Conservation (phyloP, 2,329 filamentous ascomycete species). For the Fusarium beomiforme region DNA sequence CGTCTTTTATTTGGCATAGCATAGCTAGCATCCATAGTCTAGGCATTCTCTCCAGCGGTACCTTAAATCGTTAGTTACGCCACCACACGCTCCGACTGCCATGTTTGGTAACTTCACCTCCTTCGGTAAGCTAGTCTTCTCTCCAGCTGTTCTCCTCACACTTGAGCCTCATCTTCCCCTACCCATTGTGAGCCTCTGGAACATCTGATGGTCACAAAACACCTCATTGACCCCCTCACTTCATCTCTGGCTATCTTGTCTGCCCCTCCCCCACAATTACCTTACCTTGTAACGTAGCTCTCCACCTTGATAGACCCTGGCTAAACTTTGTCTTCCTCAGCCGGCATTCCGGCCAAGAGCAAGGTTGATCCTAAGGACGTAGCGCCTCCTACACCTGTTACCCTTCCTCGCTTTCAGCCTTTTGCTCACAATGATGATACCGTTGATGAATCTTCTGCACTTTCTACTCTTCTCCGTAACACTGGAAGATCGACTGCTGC, state of each 20-base stretch:
- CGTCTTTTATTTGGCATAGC: constrained; percentile 16
- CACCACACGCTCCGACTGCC: constrained; percentile 35
- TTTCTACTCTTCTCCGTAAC: constrained; percentile 62
- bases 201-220: constrained; percentile 22
- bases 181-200: not conserved
- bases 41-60: constrained; percentile 19
- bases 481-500: constrained; percentile 59
- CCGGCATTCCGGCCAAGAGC: constrained; percentile 42
- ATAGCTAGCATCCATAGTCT: not conserved
- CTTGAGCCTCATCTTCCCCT: not conserved
- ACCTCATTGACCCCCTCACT: constrained; percentile 35
- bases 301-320: constrained; percentile 31
- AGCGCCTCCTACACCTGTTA: constrained; percentile 65
- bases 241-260: constrained; percentile 7
- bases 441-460: constrained; percentile 47
- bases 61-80: constrained; percentile 33
- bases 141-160: constrained; percentile 7
- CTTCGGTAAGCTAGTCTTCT: constrained; percentile 49
- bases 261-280: constrained; percentile 24
- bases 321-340: constrained; percentile 38
- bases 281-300: constrained; percentile 16
- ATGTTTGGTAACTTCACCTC: constrained; percentile 58
- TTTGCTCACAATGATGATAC: constrained; percentile 46
- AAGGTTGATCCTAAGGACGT: constrained; percentile 60
- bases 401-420: constrained; percentile 59